Base-by-base conservation (phyloP, 2,329 filamentous ascomycete genomes). In the Aspergillus tanneri region DNA sequence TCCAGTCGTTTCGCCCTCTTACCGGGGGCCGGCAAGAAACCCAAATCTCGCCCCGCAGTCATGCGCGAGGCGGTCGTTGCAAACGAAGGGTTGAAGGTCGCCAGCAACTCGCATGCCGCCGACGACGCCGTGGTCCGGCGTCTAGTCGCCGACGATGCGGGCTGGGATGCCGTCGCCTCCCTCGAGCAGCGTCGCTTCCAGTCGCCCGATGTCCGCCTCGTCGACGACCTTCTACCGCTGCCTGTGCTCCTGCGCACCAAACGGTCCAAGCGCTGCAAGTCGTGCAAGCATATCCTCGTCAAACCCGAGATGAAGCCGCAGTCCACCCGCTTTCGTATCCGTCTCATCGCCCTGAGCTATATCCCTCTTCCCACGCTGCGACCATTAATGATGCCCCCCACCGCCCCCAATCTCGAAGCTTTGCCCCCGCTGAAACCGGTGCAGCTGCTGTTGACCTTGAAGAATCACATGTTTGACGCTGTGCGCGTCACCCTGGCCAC, bases 281-380 rank as follows among this genome's bases (percentile, higher is more conserved):
- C 86, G 9, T 99, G 93, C 72, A 86, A 93, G 10, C 92, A 97
- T 72, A 96, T 97, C 65, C 86, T 99, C 59, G 88, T 90, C 52
- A 95, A 95, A 67, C 93, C 92, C 11, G 93, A 99, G 70, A 82
- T 85, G 50, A 99, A 97, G 70, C 85, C 95, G 24, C 83, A 84
- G 38, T 92, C 87, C 43, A 93, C 88, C 5, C 86, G 91, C 23
- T 97, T 93, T 79, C 88, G 92, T 62, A 96, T 99, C 68, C 87
- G 89, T 46, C 80, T 97, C 0, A 85, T 97, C 4, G 95, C 93
- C 18, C 81, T 86, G 46, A 90, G 86, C 65, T 92, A 95, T 71
- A 89, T 99, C 54, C 93, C 93, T 1, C 84, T 84, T 50, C 84
- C 96, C 52, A 82, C 83, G 4, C 71, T 83, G 30, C 77, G 79